A percentile compares a stretch with the other conserved stretches of the same genome.
Conservation (phyloP, 257 asterid genomes). For the Solanum rostratum region DNA sequence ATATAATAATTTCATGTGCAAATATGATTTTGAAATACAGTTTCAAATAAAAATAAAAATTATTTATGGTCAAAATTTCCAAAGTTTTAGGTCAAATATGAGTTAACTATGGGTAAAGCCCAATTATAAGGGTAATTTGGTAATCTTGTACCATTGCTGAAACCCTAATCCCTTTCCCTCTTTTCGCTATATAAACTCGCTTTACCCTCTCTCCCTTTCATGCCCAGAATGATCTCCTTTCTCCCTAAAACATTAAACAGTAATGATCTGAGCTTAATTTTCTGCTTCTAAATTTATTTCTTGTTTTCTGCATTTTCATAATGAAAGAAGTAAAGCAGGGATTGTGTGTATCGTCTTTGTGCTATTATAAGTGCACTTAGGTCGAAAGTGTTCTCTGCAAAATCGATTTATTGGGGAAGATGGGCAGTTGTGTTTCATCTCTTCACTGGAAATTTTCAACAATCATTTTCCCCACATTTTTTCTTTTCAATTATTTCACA, state of each 20-base stretch:
- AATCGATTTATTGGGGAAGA: constrained; percentile 19
- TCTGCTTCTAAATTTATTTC: background rate
- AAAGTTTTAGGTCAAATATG: too few relatives aligned
- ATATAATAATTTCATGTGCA: too few relatives aligned
- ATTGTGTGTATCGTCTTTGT: constrained; percentile 39
- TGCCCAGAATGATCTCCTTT: too few relatives aligned
- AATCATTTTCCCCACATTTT: constrained; percentile 44
- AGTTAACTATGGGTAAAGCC: background rate
- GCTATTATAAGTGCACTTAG: constrained; percentile 30
- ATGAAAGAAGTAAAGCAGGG: constrained; percentile 10
- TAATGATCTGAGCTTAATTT: background rate
- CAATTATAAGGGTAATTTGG: background rate
- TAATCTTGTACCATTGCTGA: background rate
- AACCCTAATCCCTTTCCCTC: background rate
- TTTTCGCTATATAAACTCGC: background rate
- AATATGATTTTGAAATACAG: too few relatives aligned
- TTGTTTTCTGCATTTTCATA: background rate
- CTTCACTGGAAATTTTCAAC: constrained; percentile 32
- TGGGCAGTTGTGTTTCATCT: constrained; percentile 52
- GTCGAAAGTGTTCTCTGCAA: constrained; percentile 46
- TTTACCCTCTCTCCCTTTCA: background rate
- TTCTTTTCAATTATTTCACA: background rate
- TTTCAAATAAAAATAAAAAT: too few relatives aligned
- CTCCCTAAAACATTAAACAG: too few relatives aligned
- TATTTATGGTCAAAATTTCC: too few relatives aligned